These are phyloP conservation scores for Trypanosoma boissoni DNA, from an alignment of 208 protist species.

Conservation along the genomic window DNA sequence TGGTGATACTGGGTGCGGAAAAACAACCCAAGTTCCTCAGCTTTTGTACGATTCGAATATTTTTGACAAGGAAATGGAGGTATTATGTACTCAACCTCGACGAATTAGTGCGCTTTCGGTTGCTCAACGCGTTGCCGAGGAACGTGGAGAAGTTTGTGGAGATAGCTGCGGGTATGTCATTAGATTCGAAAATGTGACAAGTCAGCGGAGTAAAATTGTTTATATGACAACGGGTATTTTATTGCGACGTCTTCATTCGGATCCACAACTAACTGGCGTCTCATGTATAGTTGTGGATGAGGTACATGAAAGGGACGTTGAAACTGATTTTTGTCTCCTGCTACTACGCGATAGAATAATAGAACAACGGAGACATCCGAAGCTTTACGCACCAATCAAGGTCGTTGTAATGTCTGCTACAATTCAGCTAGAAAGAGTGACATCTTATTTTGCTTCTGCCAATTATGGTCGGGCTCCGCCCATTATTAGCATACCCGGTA, in stretches of 20 bases:
- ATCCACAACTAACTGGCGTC: slow-evolving; percentile 84
- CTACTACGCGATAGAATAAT: slow-evolving; percentile 67
- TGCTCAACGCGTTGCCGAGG: slow-evolving; percentile 82
- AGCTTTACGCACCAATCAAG: slow-evolving; percentile 75
- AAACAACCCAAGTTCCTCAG: slow-evolving; percentile 95
- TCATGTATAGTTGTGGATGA: slow-evolving; percentile 87
- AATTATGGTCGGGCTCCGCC: slow-evolving; percentile 32
- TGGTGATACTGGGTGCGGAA: slow-evolving; percentile 97
- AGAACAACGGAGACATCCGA: slow-evolving; percentile 42
- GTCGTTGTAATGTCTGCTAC: slow-evolving; percentile 98
- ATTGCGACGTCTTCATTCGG: slow-evolving; percentile 94
- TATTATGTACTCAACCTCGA: slow-evolving; percentile 90
- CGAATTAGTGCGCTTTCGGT: slow-evolving; percentile 91
- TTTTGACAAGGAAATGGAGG: slow-evolving; percentile 44
- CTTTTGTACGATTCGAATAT: slow-evolving; percentile 66
- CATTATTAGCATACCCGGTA: slow-evolving; percentile 81
- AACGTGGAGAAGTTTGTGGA: slow-evolving; percentile 80
- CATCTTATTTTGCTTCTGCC: slow-evolving; percentile 56
- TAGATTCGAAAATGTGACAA: slow-evolving; percentile 82
- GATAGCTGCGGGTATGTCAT: slow-evolving; percentile 89
- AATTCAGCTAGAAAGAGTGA: slow-evolving; percentile 67
- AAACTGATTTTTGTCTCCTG: slow-evolving; percentile 82
- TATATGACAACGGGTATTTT: slow-evolving; percentile 99
- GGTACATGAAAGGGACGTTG: slow-evolving; percentile 84
- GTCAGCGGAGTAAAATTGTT: slow-evolving; percentile 91